Evolutionary conservation across 495 filamentous ascomycete species (phyloP).

Genomic region (Xylona heveae): DNA sequence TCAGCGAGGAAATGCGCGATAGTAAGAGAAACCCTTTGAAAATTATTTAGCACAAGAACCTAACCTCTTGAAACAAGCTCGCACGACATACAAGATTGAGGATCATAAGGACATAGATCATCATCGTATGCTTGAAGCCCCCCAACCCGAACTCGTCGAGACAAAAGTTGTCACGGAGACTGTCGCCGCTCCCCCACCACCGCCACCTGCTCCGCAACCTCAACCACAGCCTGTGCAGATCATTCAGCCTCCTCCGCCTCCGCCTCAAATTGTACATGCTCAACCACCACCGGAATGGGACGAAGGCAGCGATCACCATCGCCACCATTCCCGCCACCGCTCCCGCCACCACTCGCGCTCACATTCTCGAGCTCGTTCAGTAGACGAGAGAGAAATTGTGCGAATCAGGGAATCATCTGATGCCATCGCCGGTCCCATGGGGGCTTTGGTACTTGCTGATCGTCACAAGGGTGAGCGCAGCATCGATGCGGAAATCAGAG

Average conservation of each 20-base stretch:
- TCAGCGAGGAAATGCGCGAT: slow-evolving; percentile 51
- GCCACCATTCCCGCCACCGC: neutral
- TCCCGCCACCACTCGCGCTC: neutral
- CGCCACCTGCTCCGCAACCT: neutral
- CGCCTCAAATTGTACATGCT: neutral
- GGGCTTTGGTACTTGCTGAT: neutral
- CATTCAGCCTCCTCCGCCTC: neutral
- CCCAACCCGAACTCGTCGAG: too few species aligned
- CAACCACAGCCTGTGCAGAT: slow-evolving; percentile 1
- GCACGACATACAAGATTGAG: too few species aligned
- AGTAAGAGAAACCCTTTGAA: slow-evolving; percentile 19
- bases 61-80: too few species aligned
- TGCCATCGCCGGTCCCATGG: too few species aligned
- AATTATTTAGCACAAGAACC: too few species aligned
- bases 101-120: too few species aligned
- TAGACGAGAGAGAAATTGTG: too few species aligned
- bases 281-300: neutral
- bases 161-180: too few species aligned
- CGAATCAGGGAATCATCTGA: too few species aligned
- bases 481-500: slow-evolving; percentile 33
- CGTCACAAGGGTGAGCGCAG: slow-evolving; percentile 22
- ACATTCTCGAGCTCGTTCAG: neutral
- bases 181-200: slow-evolving; percentile 1
- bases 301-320: neutral
- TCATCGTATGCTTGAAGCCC: too few species aligned